Conservation (phyloP, 225 moss, liverwort and hornwort species). For the Sphagnum tenellum region DNA sequence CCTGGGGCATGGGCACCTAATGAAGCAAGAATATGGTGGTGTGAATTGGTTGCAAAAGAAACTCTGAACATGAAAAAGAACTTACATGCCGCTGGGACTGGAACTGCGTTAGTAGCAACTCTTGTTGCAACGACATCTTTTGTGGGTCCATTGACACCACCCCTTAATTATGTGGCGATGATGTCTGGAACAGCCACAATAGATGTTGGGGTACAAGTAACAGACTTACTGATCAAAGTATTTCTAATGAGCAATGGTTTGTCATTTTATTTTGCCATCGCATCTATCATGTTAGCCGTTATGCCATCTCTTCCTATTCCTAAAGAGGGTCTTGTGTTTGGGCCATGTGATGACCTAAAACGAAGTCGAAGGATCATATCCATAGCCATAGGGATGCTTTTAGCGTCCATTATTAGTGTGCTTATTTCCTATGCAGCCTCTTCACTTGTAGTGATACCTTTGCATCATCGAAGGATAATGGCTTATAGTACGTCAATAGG, state of each 20-base stretch:
- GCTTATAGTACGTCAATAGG: slow-evolving; percentile 4
- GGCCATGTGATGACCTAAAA: slow-evolving; percentile 3
- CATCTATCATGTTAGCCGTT: slow-evolving; percentile 14
- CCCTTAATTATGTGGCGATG: slow-evolving; percentile 1
- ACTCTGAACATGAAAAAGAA: slow-evolving; percentile 2
- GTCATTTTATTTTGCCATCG: slow-evolving; percentile 20
- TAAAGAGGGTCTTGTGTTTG: slow-evolving; percentile 10
- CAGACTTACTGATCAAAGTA: neutral
- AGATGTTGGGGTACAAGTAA: slow-evolving; percentile 1
- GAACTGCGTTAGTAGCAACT: neutral
- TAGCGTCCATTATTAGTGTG: too few species aligned
- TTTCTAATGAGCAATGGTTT: slow-evolving; percentile 20
- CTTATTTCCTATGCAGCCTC: slow-evolving; percentile 15
- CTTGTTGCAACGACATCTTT: slow-evolving; percentile 17
- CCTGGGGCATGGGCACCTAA: slow-evolving; percentile 3
- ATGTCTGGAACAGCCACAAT: neutral
- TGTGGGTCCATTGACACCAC: slow-evolving; percentile 12
- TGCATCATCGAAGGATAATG: slow-evolving; percentile 3
- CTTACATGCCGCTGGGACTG: slow-evolving; percentile 4
- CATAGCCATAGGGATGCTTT: slow-evolving; percentile 8
- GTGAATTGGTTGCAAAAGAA: slow-evolving; percentile 1
- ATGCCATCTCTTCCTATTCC: slow-evolving; percentile 22
- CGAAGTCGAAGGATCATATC: slow-evolving; percentile 4
- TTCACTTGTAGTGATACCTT: slow-evolving; percentile 1
- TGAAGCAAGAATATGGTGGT: slow-evolving; percentile 11